Evolutionary conservation across 345 rosid species (phyloP), one percentile per base, ranked within the genome.

Genomic region (Anastatica hierochuntica): DNA sequence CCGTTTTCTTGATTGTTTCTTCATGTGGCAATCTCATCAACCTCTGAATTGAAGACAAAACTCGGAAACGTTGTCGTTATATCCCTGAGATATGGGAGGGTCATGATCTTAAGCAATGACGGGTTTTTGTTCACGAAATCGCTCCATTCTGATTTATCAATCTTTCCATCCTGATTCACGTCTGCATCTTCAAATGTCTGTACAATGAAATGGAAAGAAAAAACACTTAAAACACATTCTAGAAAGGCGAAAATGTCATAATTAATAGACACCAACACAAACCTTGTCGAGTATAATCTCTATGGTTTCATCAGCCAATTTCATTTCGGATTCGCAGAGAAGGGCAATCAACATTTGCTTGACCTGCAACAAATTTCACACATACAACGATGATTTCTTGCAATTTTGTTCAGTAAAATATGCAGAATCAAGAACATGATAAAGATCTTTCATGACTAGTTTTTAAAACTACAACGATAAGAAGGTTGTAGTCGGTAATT

Each of bases 321-420:
- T 88, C 92, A 94, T 81, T 73, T 85, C 92, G 17, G 99, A 88
- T 74, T 94, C 97, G 33, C 95, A 76, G 26, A 94, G 84, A 59
- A 94, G 95, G 13, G 95, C 99, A 72, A 94, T 85, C 69, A 94
- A 49, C 99, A 94, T 94, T 71, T 88, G 95, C 71, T 88, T 94
- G 13, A 94, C 97, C 96, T 90, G 87, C 65, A 72, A 67, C 70
- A 29, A 68, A 4, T 1, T 34, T 18, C 26, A 34, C 23, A 57
- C 24, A 21, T 21, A 35, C 33, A 48, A 23, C 27, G 2, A 31
- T 48, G 12, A 31, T 9, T 38, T 21, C 27, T 37, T 19, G 54
- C 26, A 47, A 34, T 3, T 11, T 9, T 41, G 11, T 21, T 18
- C 27, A n/a, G 7, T 30, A 17, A 13, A 13, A 3, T 16, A 48